A percentile compares a stretch with the other conserved stretches of the same genome.
These are phyloP conservation scores for Athelia sp. DNA, from an alignment of 1,284 basidiomycete species.

Conservation along the genomic window DNA sequence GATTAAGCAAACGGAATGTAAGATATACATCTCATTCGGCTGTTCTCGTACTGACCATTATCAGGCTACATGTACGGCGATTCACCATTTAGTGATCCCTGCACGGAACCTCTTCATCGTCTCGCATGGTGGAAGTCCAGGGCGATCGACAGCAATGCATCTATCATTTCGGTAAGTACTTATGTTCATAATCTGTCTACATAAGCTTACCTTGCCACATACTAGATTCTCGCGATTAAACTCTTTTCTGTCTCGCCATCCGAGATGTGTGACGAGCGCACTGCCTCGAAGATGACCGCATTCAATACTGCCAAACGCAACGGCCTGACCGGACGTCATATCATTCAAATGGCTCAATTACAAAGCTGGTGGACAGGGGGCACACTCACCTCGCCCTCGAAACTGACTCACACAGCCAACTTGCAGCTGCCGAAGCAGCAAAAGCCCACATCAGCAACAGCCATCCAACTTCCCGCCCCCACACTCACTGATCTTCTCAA, in stretches of 20 bases:
- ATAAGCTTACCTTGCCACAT: background rate
- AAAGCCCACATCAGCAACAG: background rate
- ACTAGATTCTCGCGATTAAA: slow-evolving; percentile 11
- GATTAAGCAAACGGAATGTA: background rate
- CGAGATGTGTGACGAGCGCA: slow-evolving; percentile 13
- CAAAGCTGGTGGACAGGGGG: slow-evolving; percentile 11
- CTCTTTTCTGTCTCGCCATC: slow-evolving; percentile 10
- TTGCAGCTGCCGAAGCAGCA: slow-evolving; percentile 2
- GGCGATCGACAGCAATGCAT: slow-evolving; percentile 3
- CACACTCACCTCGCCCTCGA: slow-evolving; percentile 1
- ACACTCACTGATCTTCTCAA: background rate
- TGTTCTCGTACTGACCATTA: background rate
- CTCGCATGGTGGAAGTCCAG: background rate
- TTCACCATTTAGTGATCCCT: background rate
- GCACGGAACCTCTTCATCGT: background rate
- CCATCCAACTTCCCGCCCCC: background rate
- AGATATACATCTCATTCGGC: background rate
- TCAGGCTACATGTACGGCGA: background rate
- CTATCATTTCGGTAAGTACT: slow-evolving; percentile 3
- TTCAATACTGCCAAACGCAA: slow-evolving; percentile 11
- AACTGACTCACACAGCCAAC: slow-evolving; percentile 4
- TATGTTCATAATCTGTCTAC: background rate
- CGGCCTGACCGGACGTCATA: slow-evolving; percentile 5
- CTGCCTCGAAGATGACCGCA: slow-evolving; percentile 8
- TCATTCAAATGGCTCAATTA: slow-evolving; percentile 8